These are phyloP conservation scores for Diaporthe nobilis DNA, from an alignment of 2,329 filamentous ascomycete species.

Conservation along the genomic window DNA sequence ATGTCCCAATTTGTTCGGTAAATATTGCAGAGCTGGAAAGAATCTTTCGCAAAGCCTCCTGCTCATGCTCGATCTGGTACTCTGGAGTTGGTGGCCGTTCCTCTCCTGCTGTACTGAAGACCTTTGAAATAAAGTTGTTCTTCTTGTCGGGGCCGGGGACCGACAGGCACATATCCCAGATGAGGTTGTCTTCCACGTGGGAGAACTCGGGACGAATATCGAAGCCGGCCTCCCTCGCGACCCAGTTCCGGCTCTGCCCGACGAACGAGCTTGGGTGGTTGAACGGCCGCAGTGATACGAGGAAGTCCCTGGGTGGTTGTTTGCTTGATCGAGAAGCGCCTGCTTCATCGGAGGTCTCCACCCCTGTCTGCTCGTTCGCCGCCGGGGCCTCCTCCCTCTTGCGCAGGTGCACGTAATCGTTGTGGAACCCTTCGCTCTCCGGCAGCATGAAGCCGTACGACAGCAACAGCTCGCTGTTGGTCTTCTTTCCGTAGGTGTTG, in stretches of 20 bases:
- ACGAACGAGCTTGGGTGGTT: constrained; percentile 63
- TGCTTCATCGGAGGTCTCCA: not conserved
- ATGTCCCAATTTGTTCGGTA: constrained; percentile 58
- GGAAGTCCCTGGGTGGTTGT: constrained; percentile 55
- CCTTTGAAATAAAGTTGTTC: constrained; percentile 29
- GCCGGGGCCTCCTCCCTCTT: constrained; percentile 54
- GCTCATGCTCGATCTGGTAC: constrained; percentile 46
- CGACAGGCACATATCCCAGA: constrained; percentile 64
- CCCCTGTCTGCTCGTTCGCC: constrained; percentile 44
- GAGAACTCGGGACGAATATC: constrained; percentile 57
- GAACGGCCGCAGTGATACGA: constrained; percentile 67
- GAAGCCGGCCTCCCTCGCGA: constrained; percentile 45
- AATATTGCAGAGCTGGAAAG: constrained; percentile 55
- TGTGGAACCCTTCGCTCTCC: constrained; percentile 63
- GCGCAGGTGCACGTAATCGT: constrained; percentile 72
- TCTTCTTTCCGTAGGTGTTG: constrained; percentile 82
- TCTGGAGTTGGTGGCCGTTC: not conserved
- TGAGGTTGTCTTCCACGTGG: constrained; percentile 67
- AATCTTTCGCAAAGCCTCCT: constrained; percentile 43
- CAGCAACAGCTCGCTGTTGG: constrained; percentile 78
- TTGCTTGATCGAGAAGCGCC: not conserved
- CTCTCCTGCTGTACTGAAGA: constrained; percentile 27
- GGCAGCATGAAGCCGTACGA: constrained; percentile 74
- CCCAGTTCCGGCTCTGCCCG: constrained; percentile 56
- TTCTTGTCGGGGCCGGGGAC: constrained; percentile 49